phyloP scores from a whole-genome alignment of 805 yeast species.

The Pichia insulana region DNA sequence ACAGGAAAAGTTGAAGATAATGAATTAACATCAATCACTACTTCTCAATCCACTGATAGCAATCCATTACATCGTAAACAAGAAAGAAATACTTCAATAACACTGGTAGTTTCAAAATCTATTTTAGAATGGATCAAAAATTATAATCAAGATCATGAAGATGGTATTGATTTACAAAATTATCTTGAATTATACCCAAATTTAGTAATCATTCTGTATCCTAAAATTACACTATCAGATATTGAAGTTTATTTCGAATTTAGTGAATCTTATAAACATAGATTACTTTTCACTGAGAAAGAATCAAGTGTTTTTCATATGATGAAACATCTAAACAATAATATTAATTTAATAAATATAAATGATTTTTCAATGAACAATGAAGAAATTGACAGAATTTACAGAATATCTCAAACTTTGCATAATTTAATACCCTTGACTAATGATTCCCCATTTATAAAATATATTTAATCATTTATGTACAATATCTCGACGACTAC shows the following conservation, averaged over 20 bases:
- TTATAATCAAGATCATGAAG: constrained; percentile 7
- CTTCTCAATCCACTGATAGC: not conserved
- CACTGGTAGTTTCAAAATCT: constrained; percentile 16
- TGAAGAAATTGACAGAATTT: constrained; percentile 12
- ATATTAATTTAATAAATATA: constrained; percentile 19
- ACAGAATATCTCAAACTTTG: constrained; percentile 22
- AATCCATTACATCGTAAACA: constrained; percentile 3
- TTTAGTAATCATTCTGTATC: constrained; percentile 23
- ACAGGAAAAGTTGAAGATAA: constrained; percentile 33
- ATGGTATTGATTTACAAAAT: constrained; percentile 5
- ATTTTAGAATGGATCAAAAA: constrained; percentile 8
- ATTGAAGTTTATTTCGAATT: constrained; percentile 16
- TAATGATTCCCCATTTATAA: not conserved
- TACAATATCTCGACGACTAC: constrained; percentile 40
- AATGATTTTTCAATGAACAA: constrained; percentile 13
- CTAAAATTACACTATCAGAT: constrained; percentile 14
- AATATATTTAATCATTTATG: constrained; percentile 8
- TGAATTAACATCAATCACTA: constrained; percentile 19
- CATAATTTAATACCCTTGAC: constrained; percentile 11
- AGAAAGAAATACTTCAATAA: constrained; percentile 7
- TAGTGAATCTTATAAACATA: constrained; percentile 18
- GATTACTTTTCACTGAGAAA: constrained; percentile 39
- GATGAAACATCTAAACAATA: constrained; percentile 37
- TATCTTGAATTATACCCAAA: constrained; percentile 15
- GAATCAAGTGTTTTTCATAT: constrained; percentile 44